Conservation (phyloP, 805 yeast species). For the Candida coleopterorum region DNA sequence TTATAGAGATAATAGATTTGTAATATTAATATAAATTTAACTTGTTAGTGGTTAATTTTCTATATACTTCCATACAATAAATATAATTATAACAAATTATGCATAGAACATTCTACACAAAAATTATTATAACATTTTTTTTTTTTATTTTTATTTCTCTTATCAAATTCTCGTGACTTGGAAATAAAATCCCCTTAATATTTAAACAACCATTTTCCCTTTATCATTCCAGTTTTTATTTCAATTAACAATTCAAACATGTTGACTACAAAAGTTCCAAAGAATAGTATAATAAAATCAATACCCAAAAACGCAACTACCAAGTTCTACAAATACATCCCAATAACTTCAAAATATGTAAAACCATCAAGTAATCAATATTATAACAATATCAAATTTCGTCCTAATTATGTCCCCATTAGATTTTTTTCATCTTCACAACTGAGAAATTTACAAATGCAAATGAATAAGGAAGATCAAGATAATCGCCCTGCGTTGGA, state of each 20-base stretch:
- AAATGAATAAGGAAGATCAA: constrained; percentile 36
- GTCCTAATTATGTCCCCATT: background rate
- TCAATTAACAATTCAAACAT: background rate
- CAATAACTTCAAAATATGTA: background rate
- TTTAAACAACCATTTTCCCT: background rate
- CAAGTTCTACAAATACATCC: background rate
- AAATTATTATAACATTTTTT: background rate
- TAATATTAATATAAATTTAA: no score
- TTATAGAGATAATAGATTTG: background rate
- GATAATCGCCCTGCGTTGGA: constrained; percentile 71
- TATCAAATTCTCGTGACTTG: no score
- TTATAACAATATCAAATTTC: background rate
- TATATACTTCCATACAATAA: background rate
- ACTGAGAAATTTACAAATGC: constrained; percentile 30
- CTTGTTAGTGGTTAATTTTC: background rate
- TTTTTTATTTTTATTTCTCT: no score
- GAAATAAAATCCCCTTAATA: background rate
- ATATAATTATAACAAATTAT: background rate
- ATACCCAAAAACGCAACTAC: constrained; percentile 1
- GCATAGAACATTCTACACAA: constrained; percentile 1
- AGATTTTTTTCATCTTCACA: constrained; percentile 17
- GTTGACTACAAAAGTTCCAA: constrained; percentile 4
- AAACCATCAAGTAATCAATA: background rate
- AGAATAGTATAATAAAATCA: background rate
- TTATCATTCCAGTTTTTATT: background rate